Evolutionary conservation across 75 land plant species (phyloP).

Genomic region (Cunninghamia lanceolata): DNA sequence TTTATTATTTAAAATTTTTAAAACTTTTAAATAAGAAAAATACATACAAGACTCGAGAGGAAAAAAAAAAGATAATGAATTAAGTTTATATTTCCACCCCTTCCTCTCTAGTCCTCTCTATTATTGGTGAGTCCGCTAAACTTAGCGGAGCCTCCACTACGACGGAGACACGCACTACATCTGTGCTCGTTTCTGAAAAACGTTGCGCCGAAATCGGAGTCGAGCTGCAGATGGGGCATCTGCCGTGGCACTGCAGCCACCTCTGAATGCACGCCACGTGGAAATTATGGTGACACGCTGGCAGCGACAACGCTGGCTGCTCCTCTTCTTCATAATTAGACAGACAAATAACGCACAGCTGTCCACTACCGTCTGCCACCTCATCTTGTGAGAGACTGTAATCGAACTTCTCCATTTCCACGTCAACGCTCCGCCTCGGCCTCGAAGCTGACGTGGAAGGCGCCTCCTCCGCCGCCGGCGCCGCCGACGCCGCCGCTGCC

Average conservation of each 20-base stretch:
- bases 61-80: too few species aligned
- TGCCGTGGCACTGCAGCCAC: background rate
- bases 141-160: too few species aligned
- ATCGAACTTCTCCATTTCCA: background rate
- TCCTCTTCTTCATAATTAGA: background rate
- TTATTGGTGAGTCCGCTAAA: too few species aligned
- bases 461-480: background rate
- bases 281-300: background rate
- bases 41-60: too few species aligned
- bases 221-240: background rate
- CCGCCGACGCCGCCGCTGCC: background rate
- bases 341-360: background rate
- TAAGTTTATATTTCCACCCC: too few species aligned
- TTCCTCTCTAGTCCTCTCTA: too few species aligned
- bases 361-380: background rate
- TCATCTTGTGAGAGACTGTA: background rate
- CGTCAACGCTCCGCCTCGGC: background rate
- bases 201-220: too few species aligned
- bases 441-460: too few species aligned
- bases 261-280: background rate
- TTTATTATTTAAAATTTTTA: too few species aligned
- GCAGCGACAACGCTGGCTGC: background rate
- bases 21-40: too few species aligned
- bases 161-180: too few species aligned
- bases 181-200: too few species aligned